phyloP scores from a whole-genome alignment of 164 flowering plant genomes.

The Protea cynaroides region DNA sequence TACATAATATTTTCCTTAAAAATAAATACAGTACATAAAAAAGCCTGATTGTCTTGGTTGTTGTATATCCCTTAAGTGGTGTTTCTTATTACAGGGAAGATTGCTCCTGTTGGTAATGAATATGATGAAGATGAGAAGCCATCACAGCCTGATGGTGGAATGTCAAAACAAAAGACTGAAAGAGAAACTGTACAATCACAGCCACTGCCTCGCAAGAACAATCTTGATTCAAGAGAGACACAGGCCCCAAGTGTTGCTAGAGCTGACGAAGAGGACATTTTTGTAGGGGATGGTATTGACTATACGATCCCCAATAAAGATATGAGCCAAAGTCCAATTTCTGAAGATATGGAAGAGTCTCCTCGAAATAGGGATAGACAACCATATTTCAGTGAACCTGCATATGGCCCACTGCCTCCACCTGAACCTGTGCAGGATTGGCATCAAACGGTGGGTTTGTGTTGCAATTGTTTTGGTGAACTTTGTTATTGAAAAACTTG shows the following conservation, averaged over 20 bases:
- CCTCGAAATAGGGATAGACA: conserved; percentile 65
- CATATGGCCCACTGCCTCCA: conserved; percentile 85
- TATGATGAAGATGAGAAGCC: conserved; percentile 60
- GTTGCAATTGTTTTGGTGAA: neutral
- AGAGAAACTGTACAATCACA: conserved; percentile 50
- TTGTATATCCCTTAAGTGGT: neutral
- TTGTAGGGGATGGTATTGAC: conserved; percentile 86
- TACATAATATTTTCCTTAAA: too few species aligned
- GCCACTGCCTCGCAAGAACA: conserved; percentile 62
- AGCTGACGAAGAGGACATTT: conserved; percentile 79
- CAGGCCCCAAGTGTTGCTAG: conserved; percentile 52
- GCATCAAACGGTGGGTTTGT: conserved; percentile 64
- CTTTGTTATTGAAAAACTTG: neutral
- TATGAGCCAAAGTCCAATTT: conserved; percentile 68
- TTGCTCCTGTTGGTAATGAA: conserved; percentile 38
- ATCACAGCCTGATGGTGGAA: conserved; percentile 34
- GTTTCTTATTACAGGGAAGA: conserved; percentile 43
- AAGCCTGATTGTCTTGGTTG: neutral
- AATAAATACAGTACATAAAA: too few species aligned
- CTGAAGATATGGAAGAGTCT: conserved; percentile 98
- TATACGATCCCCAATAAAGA: conserved; percentile 72
- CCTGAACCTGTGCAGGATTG: conserved; percentile 61
- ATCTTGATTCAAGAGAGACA: conserved; percentile 41
- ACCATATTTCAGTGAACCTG: conserved; percentile 74
- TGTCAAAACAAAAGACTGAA: conserved; percentile 37